A percentile compares a stretch with the other conserved stretches of the same genome.
These are phyloP conservation scores for Suillus ampliporus DNA, from an alignment of 768 basidiomycete genomes.

Conservation along the genomic window DNA sequence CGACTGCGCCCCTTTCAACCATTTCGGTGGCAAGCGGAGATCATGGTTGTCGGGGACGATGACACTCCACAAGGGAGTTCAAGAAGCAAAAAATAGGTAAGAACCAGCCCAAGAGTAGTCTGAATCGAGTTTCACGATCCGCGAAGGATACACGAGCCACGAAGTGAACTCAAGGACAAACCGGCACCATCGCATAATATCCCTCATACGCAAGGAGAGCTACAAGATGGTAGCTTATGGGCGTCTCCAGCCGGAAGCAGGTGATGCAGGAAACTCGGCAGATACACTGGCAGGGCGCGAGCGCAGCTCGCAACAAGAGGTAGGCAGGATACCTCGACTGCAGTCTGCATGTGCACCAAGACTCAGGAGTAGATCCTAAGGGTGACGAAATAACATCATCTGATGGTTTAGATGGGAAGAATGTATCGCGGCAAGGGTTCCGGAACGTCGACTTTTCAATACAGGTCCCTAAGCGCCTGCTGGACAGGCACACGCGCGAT, in stretches of 20 bases:
- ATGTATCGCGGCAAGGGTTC: background rate
- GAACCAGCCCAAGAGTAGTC: constrained; percentile 29
- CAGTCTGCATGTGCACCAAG: background rate
- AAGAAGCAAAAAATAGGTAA: constrained; percentile 11
- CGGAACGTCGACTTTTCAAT: too few relatives aligned
- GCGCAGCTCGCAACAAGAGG: background rate
- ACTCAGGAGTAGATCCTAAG: background rate
- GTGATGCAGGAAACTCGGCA: too few relatives aligned
- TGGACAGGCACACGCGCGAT: background rate
- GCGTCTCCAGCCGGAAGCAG: background rate
- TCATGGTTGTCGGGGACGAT: constrained; percentile 13
- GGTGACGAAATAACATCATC: background rate
- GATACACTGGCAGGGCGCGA: background rate
- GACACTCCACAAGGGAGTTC: constrained; percentile 14
- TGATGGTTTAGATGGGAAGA: background rate
- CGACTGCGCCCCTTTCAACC: background rate
- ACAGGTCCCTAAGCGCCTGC: background rate
- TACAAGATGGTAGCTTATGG: background rate
- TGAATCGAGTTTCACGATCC: constrained; percentile 38
- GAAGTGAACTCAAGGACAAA: constrained; percentile 37
- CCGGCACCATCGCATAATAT: constrained; percentile 5
- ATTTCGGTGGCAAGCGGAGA: background rate
- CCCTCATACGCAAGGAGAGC: constrained; percentile 25
- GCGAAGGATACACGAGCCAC: constrained; percentile 23
- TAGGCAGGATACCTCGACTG: background rate